Evolutionary conservation across 148 eudicot genomes (phyloP).

Genomic region (Amaranthus palmeri): DNA sequence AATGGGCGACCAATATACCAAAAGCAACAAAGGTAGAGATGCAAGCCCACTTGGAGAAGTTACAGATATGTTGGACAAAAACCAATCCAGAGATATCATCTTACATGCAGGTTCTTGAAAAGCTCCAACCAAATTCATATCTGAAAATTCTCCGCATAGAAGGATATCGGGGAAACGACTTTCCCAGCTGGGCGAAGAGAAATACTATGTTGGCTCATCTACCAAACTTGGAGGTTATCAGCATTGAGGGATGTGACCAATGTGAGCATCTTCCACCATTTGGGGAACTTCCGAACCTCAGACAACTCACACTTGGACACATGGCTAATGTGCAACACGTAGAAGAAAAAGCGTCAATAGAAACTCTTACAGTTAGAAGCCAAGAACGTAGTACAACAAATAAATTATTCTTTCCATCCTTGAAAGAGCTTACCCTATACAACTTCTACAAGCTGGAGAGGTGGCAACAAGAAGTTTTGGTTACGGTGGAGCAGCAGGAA

Average conservation of each 20-base stretch:
- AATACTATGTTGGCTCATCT: conserved; percentile 13
- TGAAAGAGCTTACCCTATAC: conserved; percentile 29
- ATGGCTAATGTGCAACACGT: conserved; percentile 22
- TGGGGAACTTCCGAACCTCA: conserved; percentile 19
- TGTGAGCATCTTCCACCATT: conserved; percentile 28
- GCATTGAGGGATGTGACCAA: conserved; percentile 30
- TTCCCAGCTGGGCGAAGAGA: conserved; percentile 25
- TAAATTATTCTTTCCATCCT: conserved; percentile 4
- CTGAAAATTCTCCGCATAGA: conserved; percentile 26
- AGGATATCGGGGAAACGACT: conserved; percentile 25
- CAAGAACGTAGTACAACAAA: not conserved
- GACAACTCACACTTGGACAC: conserved; percentile 28
- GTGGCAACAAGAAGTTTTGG: conserved; percentile 10
- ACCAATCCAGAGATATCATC: not conserved
- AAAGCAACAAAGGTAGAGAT: not conserved
- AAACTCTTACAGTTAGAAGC: not conserved
- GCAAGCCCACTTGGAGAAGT: conserved; percentile 9
- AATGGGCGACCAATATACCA: conserved; percentile 14
- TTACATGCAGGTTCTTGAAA: conserved; percentile 6
- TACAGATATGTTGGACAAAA: conserved; percentile 22
- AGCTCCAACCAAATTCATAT: conserved; percentile 15
- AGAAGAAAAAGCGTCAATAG: not conserved
- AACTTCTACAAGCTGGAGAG: conserved; percentile 20
- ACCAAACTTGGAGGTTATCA: conserved; percentile 21
- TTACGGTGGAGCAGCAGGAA: not conserved